phyloP scores from a whole-genome alignment of 768 basidiomycete species.

The Tephrocybe sp. region DNA sequence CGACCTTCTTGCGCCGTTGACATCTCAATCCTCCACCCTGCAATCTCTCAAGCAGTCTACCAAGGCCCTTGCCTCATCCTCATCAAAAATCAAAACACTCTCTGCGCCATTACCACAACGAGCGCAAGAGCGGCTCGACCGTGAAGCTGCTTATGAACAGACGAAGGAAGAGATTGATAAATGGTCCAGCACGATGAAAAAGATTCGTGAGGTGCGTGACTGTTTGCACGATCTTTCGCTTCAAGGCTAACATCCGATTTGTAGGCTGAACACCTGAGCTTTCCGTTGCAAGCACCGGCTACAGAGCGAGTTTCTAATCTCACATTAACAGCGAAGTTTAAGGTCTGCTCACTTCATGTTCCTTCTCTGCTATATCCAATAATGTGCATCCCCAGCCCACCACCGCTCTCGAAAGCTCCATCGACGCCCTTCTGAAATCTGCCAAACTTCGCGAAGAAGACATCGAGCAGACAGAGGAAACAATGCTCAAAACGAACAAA shows the following conservation, averaged over 20 bases:
- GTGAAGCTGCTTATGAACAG: slow-evolving; percentile 92
- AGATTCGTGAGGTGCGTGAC: slow-evolving; percentile 74
- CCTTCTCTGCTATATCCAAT: not conserved
- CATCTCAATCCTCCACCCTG: slow-evolving; percentile 57
- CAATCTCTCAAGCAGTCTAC: slow-evolving; percentile 69
- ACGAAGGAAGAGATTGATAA: slow-evolving; percentile 92
- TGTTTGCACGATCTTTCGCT: not conserved
- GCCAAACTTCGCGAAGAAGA: slow-evolving; percentile 85
- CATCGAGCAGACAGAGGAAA: slow-evolving; percentile 74
- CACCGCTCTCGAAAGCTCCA: slow-evolving; percentile 81
- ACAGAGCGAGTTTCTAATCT: slow-evolving; percentile 63
- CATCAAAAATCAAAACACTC: slow-evolving; percentile 59
- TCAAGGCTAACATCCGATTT: not conserved
- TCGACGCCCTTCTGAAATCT: slow-evolving; percentile 75
- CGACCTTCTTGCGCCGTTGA: slow-evolving; percentile 75
- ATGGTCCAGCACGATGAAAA: slow-evolving; percentile 91
- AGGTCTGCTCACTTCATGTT: slow-evolving; percentile 43
- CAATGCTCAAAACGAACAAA: slow-evolving; percentile 71
- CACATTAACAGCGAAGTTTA: slow-evolving; percentile 82
- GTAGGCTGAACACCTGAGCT: slow-evolving; percentile 84
- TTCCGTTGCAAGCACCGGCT: slow-evolving; percentile 73
- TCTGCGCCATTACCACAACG: slow-evolving; percentile 85
- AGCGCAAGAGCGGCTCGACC: slow-evolving; percentile 85
- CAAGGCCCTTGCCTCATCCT: slow-evolving; percentile 56
- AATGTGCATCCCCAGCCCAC: slow-evolving; percentile 54